These are phyloP conservation scores for Kwoniella sp. DNA, from an alignment of 768 basidiomycete species.

Conservation along the genomic window DNA sequence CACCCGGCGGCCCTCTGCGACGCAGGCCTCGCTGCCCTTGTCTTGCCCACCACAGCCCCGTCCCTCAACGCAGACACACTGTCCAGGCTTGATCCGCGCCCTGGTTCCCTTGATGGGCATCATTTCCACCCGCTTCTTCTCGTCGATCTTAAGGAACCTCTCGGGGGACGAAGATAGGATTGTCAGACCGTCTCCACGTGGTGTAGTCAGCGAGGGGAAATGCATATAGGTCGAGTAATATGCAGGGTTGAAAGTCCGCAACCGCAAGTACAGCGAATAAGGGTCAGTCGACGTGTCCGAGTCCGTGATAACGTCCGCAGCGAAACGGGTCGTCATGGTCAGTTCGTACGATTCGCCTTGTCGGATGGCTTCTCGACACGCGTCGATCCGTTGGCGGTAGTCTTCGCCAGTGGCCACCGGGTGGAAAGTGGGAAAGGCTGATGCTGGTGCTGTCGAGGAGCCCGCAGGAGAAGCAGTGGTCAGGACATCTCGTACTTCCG, in stretches of 20 bases:
- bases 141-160: constrained; percentile 70
- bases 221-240: constrained; percentile 71
- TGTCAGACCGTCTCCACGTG: constrained; percentile 49
- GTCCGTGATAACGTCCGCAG: neutral
- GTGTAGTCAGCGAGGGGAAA: constrained; percentile 38
- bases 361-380: constrained; percentile 68
- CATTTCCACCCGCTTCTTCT: constrained; percentile 64
- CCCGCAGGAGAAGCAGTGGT: neutral
- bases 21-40: constrained; percentile 57
- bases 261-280: constrained; percentile 49
- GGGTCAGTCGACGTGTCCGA: constrained; percentile 22
- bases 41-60: constrained; percentile 58
- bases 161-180: constrained; percentile 86
- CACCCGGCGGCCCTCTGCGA: constrained; percentile 17
- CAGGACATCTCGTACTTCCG: neutral
- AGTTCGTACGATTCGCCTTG: constrained; percentile 90
- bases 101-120: constrained; percentile 94
- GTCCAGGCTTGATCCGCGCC: constrained; percentile 50
- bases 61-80: constrained; percentile 54
- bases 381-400: constrained; percentile 67
- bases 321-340: constrained; percentile 64
- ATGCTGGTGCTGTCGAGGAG: neutral
- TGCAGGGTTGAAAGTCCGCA: constrained; percentile 76
- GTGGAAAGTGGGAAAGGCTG: constrained; percentile 31
- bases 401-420: constrained; percentile 23